phyloP scores from a whole-genome alignment of 176 grass and related monocot genomes.

The Cenchrus fungigraminus region DNA sequence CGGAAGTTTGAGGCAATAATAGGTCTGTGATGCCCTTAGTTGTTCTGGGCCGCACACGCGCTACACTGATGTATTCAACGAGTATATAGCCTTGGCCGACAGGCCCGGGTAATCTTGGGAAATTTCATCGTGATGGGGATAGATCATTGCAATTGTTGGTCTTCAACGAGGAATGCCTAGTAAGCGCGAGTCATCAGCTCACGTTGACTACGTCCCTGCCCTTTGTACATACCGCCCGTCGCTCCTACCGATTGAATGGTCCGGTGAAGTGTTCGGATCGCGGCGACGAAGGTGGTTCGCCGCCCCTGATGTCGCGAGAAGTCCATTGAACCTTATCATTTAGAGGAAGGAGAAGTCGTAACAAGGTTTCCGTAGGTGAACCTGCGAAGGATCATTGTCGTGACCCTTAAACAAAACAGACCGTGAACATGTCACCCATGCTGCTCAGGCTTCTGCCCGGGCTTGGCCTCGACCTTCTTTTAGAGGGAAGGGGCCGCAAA shows the following conservation, averaged over 20 bases:
- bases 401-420: no score
- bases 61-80: constrained; percentile 89
- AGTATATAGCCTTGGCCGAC: constrained; percentile 77
- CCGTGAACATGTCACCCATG: no score
- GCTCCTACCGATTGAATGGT: no score
- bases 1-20: constrained; percentile 81
- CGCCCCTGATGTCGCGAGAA: no score
- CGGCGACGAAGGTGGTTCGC: no score
- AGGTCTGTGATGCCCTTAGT: no score
- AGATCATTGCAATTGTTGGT: constrained; percentile 87
- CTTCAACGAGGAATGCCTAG: constrained; percentile 88
- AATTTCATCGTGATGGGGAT: constrained; percentile 73
- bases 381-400: not conserved
- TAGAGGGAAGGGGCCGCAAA: no score
- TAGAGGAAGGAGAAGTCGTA: constrained; percentile 75
- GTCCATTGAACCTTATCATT: constrained; percentile 47
- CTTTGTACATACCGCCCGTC: no score
- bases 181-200: constrained; percentile 73
- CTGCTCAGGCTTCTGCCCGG: no score
- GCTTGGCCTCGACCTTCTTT: no score
- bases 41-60: constrained; percentile 66
- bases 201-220: no score
- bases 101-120: constrained; percentile 23
- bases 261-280: no score
- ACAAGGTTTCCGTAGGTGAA: constrained; percentile 74